Percentiles rank a stretch among this genome's conserved stretches.
Conservation (phyloP, 169 alveolate species). For the Theileria equi region DNA sequence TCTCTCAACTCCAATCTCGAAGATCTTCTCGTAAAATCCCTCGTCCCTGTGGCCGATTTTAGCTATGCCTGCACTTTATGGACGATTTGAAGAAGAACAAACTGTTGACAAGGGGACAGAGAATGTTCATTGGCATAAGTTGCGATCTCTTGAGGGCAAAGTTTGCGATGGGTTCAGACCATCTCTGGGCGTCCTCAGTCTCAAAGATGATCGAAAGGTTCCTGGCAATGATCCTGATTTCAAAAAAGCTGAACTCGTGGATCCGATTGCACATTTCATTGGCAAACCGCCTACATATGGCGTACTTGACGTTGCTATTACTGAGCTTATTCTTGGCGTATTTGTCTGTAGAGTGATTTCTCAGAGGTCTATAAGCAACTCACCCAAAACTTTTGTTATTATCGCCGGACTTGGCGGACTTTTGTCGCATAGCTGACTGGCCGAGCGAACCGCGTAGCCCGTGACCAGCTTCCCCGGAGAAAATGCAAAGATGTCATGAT, state of each 20-base stretch:
- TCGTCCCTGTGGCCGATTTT: constrained; percentile 33
- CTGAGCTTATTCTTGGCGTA: constrained; percentile 7
- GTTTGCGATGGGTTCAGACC: constrained; percentile 40
- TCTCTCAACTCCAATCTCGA: constrained; percentile 17
- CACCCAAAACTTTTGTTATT: constrained; percentile 48
- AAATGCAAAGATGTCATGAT: too few species aligned
- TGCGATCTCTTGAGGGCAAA: constrained; percentile 37
- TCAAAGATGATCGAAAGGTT: constrained; percentile 35
- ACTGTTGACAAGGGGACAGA: constrained; percentile 58
- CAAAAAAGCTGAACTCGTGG: constrained; percentile 48
- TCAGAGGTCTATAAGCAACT: neutral
- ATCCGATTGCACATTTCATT: constrained; percentile 15
- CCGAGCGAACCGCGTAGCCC: too few species aligned
- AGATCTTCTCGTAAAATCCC: constrained; percentile 20
- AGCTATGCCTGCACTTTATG: constrained; percentile 13
- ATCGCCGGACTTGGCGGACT: constrained; percentile 29
- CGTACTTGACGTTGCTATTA: constrained; percentile 28
- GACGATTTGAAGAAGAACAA: neutral
- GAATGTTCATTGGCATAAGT: constrained; percentile 50
- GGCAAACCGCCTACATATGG: constrained; percentile 5
- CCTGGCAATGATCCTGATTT: constrained; percentile 57
- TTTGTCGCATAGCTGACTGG: too few species aligned
- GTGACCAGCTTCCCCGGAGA: too few species aligned
- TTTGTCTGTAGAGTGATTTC: neutral
- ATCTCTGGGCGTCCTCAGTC: constrained; percentile 4